A percentile compares a stretch with the other conserved stretches of the same genome.
Conservation (phyloP, 2,329 filamentous ascomycete species). For the Thielaviopsis ethacetica region DNA sequence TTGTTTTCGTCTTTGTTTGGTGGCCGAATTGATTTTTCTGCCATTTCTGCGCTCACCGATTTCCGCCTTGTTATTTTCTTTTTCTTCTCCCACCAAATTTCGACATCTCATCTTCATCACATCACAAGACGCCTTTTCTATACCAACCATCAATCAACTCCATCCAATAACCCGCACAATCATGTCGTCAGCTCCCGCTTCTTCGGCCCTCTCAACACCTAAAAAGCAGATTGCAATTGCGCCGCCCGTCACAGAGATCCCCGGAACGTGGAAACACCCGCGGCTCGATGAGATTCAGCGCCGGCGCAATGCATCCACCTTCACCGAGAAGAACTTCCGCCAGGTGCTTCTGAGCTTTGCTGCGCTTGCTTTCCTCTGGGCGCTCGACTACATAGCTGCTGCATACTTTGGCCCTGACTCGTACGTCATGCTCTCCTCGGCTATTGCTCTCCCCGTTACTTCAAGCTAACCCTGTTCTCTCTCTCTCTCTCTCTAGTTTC, state of each 20-base stretch:
- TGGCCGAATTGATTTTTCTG: too few species aligned
- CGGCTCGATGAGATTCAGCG: slow-evolving; percentile 72
- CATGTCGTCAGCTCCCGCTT: not conserved
- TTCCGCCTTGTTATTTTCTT: not conserved
- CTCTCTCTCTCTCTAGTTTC: slow-evolving; percentile 1
- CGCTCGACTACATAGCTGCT: slow-evolving; percentile 20
- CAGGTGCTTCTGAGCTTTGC: slow-evolving; percentile 51
- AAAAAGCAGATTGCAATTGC: slow-evolving; percentile 25
- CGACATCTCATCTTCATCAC: not conserved
- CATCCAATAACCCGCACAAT: not conserved
- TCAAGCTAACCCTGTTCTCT: slow-evolving; percentile 15
- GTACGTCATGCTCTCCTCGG: slow-evolving; percentile 19
- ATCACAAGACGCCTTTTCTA: not conserved
- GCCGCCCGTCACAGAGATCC: slow-evolving; percentile 29
- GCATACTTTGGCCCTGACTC: slow-evolving; percentile 22
- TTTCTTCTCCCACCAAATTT: not conserved
- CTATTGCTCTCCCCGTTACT: slow-evolving; percentile 16
- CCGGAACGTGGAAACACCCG: slow-evolving; percentile 84
- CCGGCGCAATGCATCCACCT: slow-evolving; percentile 62
- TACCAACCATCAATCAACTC: not conserved
- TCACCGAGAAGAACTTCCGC: slow-evolving; percentile 60
- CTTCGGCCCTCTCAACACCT: slow-evolving; percentile 19
- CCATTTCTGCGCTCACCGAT: too few species aligned
- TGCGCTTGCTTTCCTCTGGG: slow-evolving; percentile 26
- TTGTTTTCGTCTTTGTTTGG: too few species aligned